Percentiles rank a stretch among this genome's conserved stretches.
Conservation (phyloP, 768 basidiomycete genomes). For the Tricholoma flavovirens region DNA sequence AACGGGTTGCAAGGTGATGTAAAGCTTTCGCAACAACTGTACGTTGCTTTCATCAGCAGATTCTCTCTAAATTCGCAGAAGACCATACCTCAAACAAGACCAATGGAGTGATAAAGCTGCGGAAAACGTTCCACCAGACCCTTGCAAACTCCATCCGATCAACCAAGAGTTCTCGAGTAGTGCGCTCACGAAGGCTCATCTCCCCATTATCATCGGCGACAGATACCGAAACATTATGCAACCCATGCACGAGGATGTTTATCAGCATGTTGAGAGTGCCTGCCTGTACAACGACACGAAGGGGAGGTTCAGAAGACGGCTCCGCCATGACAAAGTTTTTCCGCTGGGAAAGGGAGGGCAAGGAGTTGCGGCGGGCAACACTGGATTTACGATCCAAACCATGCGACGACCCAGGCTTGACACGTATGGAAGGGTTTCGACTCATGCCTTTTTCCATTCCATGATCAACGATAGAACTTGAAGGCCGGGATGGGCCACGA, state of each 20-base stretch:
- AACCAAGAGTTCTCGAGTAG: slow-evolving; percentile 64
- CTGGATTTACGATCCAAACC: slow-evolving; percentile 75
- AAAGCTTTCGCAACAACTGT: slow-evolving; percentile 74
- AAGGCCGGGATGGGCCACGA: slow-evolving; percentile 61
- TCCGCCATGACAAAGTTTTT: slow-evolving; percentile 55
- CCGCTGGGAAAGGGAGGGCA: slow-evolving; percentile 69
- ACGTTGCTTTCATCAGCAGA: slow-evolving; percentile 2
- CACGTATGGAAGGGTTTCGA: slow-evolving; percentile 71
- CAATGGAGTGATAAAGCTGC: slow-evolving; percentile 75
- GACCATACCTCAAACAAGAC: slow-evolving; percentile 76
- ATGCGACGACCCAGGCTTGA: slow-evolving; percentile 64
- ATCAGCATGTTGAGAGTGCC: slow-evolving; percentile 74
- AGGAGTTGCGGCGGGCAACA: slow-evolving; percentile 65
- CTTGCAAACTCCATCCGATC: slow-evolving; percentile 68
- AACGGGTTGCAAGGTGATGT: slow-evolving; percentile 44
- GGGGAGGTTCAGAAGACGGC: slow-evolving; percentile 59
- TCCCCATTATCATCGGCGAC: slow-evolving; percentile 87
- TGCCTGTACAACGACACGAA: slow-evolving; percentile 73
- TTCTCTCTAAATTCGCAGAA: not conserved
- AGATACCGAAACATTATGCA: slow-evolving; percentile 71
- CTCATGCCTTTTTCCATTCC: slow-evolving; percentile 39
- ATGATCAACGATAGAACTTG: slow-evolving; percentile 52
- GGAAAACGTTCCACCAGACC: slow-evolving; percentile 81
- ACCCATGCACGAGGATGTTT: slow-evolving; percentile 69
- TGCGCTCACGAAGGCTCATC: slow-evolving; percentile 69